These are phyloP conservation scores for Thraustochytrium sp. DNA, from an alignment of 352 stramenopile genomes.

Conservation along the genomic window DNA sequence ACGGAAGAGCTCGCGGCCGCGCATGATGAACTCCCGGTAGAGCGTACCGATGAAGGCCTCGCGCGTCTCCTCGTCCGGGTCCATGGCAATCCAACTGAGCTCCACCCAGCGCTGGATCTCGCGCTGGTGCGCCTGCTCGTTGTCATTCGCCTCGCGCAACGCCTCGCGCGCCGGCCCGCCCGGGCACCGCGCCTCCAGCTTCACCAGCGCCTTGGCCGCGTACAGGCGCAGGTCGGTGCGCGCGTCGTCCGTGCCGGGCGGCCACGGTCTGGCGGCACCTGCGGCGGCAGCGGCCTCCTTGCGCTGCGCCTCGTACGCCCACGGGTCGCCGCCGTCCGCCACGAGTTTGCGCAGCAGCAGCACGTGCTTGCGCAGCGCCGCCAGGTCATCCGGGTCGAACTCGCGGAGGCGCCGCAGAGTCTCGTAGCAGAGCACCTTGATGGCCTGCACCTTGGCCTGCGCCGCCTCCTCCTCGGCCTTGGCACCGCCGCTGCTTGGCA, in stretches of 20 bases:
- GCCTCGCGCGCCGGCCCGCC: neutral
- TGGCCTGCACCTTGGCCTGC: neutral
- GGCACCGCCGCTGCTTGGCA: neutral
- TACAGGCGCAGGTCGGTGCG: neutral
- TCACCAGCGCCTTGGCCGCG: neutral
- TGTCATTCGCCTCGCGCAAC: neutral
- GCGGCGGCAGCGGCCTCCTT: neutral
- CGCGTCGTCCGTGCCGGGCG: neutral
- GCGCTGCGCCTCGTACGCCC: neutral
- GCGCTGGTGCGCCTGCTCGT: neutral
- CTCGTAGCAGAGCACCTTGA: constrained; percentile 21
- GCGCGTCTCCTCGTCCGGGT: neutral
- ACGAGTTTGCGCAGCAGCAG: constrained; percentile 23
- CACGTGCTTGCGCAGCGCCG: neutral
- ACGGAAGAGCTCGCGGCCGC: constrained; percentile 24
- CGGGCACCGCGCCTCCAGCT: constrained; percentile 1
- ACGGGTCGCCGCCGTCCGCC: constrained; percentile 25
- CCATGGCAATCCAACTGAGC: constrained; percentile 11
- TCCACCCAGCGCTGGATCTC: constrained; percentile 32
- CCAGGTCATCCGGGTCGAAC: neutral
- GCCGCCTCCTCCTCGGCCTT: neutral
- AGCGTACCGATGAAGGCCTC: neutral
- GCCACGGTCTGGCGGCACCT: neutral
- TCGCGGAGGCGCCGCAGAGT: neutral
- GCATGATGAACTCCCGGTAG: constrained; percentile 18